phyloP scores from a whole-genome alignment of 1,284 basidiomycete genomes.

The Apiotrichum gamsii region DNA sequence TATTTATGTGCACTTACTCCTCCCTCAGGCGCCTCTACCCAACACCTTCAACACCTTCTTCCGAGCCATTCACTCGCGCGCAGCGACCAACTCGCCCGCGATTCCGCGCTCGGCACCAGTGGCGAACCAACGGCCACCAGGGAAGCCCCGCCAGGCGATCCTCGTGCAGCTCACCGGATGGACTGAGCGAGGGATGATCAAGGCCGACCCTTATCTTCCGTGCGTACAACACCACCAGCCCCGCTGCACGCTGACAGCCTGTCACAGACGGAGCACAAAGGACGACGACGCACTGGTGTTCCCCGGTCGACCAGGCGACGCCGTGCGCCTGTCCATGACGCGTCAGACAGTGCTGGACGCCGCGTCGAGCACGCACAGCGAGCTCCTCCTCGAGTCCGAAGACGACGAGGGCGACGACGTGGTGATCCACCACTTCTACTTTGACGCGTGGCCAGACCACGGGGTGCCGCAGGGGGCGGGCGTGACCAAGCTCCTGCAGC shows the following conservation, averaged over 20 bases:
- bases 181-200: slow-evolving; percentile 31
- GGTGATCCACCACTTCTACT: slow-evolving; percentile 35
- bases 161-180: slow-evolving; percentile 42
- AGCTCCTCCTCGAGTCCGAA: too few species aligned
- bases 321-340: too few species aligned
- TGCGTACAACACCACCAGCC: too few species aligned
- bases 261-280: background rate
- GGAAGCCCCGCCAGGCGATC: slow-evolving; percentile 15
- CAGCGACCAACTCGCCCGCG: slow-evolving; percentile 10
- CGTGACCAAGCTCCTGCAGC: slow-evolving; percentile 21
- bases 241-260: background rate
- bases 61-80: slow-evolving; percentile 24
- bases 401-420: slow-evolving; percentile 7
- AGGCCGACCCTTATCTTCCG: slow-evolving; percentile 41
- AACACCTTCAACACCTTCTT: slow-evolving; percentile 31
- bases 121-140: background rate
- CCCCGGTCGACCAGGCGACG: background rate
- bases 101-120: background rate
- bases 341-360: background rate
- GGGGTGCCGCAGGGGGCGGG: slow-evolving; percentile 34
- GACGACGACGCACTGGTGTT: background rate
- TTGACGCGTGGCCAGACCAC: slow-evolving; percentile 43
- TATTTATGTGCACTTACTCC: background rate
- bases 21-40: slow-evolving; percentile 34
- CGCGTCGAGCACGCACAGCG: background rate